Conservation (phyloP, 106 monocot genomes). For the Hemerocallis citrina region DNA sequence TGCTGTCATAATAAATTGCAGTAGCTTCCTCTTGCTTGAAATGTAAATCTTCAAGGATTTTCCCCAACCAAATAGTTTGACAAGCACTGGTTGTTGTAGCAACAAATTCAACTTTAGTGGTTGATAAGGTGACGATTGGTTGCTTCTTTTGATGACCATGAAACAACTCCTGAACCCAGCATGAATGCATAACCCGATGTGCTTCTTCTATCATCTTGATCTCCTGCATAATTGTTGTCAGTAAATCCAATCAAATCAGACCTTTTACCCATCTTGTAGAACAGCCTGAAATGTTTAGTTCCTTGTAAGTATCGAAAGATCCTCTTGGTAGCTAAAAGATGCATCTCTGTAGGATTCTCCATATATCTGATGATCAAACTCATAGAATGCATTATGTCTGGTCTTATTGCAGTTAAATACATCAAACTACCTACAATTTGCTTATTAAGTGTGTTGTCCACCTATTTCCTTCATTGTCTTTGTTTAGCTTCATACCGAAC, state of each 20-base stretch:
- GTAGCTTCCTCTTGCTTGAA: slow-evolving; percentile 5
- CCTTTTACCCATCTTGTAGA: slow-evolving; percentile 12
- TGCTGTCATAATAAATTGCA: slow-evolving; percentile 11
- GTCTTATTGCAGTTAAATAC: slow-evolving; percentile 23
- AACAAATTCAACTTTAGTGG: slow-evolving; percentile 8
- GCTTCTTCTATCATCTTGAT: slow-evolving; percentile 10
- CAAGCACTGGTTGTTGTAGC: slow-evolving; percentile 2
- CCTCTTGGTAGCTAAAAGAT: slow-evolving; percentile 15
- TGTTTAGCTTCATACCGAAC: slow-evolving; percentile 8
- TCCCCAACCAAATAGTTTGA: slow-evolving; percentile 2
- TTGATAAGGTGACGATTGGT: slow-evolving; percentile 3
- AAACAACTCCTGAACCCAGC: slow-evolving; percentile 3
- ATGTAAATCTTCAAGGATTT: background rate
- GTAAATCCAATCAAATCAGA: slow-evolving; percentile 12
- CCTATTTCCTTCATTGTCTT: slow-evolving; percentile 9
- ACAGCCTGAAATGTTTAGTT: slow-evolving; percentile 12
- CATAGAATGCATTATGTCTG: slow-evolving; percentile 23
- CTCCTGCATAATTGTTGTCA: slow-evolving; percentile 15
- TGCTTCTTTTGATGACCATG: slow-evolving; percentile 16
- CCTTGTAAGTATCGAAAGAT: slow-evolving; percentile 14
- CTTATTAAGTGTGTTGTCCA: slow-evolving; percentile 18
- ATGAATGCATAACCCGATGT: slow-evolving; percentile 10
- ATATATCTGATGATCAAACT: slow-evolving; percentile 12
- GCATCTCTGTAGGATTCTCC: slow-evolving; percentile 11
- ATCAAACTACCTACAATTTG: slow-evolving; percentile 20